A percentile compares a stretch with the other conserved stretches of the same genome.
phyloP scores from a whole-genome alignment of 257 asterid genomes.

The Jacaranda copaia region DNA sequence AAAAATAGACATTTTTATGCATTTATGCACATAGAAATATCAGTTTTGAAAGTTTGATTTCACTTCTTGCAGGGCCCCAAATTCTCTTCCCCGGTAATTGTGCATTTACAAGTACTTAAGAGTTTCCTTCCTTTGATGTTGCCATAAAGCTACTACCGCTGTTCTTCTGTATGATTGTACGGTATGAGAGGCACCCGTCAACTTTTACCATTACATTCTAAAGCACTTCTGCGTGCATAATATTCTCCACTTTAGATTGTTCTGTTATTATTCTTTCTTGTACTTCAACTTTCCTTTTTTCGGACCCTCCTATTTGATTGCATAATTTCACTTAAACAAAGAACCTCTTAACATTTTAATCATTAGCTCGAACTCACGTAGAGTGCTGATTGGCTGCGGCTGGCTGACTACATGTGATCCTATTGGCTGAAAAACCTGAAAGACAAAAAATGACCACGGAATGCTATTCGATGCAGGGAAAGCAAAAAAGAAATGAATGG shows the following conservation, averaged over 20 bases:
- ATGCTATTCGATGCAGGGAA: slow-evolving; percentile 55
- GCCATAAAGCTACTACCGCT: slow-evolving; percentile 50
- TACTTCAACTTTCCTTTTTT: slow-evolving; percentile 41
- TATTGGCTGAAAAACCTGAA: slow-evolving; percentile 36
- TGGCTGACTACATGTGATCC: slow-evolving; percentile 37
- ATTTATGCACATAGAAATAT: background rate
- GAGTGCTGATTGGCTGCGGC: slow-evolving; percentile 33
- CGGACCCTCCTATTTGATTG: slow-evolving; percentile 26
- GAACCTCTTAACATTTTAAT: slow-evolving; percentile 39
- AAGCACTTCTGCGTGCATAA: slow-evolving; percentile 26
- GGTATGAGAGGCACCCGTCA: slow-evolving; percentile 1
- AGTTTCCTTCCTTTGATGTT: slow-evolving; percentile 46
- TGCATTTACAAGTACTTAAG: slow-evolving; percentile 42
- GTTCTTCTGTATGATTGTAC: slow-evolving; percentile 25
- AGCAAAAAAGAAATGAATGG: slow-evolving; percentile 24
- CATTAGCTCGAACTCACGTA: slow-evolving; percentile 44
- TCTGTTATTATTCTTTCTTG: slow-evolving; percentile 53
- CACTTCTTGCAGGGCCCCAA: slow-evolving; percentile 35
- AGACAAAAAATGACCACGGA: slow-evolving; percentile 54
- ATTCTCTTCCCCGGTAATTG: slow-evolving; percentile 47
- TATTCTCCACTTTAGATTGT: slow-evolving; percentile 35
- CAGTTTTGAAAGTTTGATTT: background rate
- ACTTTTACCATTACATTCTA: slow-evolving; percentile 39
- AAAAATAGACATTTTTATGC: background rate
- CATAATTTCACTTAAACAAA: slow-evolving; percentile 31